Conservation (phyloP, 2,329 filamentous ascomycete species). For the Plectosphaerella plurivora region DNA sequence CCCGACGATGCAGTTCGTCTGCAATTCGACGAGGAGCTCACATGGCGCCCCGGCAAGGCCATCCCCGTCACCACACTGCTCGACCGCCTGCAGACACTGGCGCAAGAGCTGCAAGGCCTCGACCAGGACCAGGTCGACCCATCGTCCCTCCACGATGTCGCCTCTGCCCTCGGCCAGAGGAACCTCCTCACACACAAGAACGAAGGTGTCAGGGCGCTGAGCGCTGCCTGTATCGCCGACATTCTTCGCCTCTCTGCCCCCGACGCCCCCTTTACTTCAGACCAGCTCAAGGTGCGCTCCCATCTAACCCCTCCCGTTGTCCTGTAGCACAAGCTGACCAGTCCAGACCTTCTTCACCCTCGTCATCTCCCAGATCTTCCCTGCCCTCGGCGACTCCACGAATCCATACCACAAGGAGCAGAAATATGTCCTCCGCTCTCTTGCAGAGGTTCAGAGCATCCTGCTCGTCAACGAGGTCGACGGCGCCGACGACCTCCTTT, state of each 20-base stretch:
- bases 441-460: slow-evolving; percentile 92
- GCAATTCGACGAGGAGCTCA: slow-evolving; percentile 78
- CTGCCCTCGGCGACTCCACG: slow-evolving; percentile 77
- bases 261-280: slow-evolving; percentile 85
- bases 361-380: slow-evolving; percentile 78
- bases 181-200: slow-evolving; percentile 90
- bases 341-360: slow-evolving; percentile 88
- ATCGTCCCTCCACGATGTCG: slow-evolving; percentile 77
- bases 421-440: slow-evolving; percentile 81
- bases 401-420: slow-evolving; percentile 92
- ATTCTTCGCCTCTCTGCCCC: slow-evolving; percentile 90
- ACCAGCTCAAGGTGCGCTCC: slow-evolving; percentile 75
- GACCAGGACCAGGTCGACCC: slow-evolving; percentile 84
- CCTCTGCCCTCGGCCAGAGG: slow-evolving; percentile 76
- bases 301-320: neutral
- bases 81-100: slow-evolving; percentile 72
- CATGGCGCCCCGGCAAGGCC: slow-evolving; percentile 87
- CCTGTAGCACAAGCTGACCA: neutral
- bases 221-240: slow-evolving; percentile 86
- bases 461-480: slow-evolving; percentile 86
- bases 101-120: slow-evolving; percentile 76
- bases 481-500: slow-evolving; percentile 71
- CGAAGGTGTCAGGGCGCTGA: slow-evolving; percentile 84
- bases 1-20: slow-evolving; percentile 42
- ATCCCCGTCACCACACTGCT: slow-evolving; percentile 82